Conservation (phyloP, 805 yeast genomes). For the Saccharomycopsis babjevae region DNA sequence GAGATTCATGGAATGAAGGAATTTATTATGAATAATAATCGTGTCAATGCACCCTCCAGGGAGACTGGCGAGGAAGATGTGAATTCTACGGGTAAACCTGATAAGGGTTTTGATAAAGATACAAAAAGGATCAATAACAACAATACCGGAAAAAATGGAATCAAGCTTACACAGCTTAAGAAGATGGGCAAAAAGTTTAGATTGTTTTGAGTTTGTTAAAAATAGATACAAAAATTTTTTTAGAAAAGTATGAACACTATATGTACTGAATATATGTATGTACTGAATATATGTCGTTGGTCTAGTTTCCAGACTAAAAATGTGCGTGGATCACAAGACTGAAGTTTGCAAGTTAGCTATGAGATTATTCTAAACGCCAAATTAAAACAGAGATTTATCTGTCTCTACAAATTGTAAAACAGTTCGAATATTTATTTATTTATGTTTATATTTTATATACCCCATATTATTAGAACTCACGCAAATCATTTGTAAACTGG, state of each 20-base stretch:
- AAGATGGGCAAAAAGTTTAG: background rate
- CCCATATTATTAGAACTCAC: background rate
- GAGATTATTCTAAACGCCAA: too few relatives aligned
- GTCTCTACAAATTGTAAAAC: background rate
- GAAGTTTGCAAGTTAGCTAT: too few relatives aligned
- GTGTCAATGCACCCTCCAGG: background rate
- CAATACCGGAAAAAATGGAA: background rate
- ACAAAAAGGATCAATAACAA: background rate
- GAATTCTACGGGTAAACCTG: background rate
- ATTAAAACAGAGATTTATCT: too few relatives aligned
- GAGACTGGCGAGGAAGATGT: background rate
- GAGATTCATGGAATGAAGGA: background rate
- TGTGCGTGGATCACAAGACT: too few relatives aligned
- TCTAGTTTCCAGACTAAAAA: too few relatives aligned
- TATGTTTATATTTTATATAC: background rate
- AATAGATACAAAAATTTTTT: background rate
- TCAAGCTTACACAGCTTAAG: background rate
- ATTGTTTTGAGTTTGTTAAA: background rate
- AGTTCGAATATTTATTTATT: background rate
- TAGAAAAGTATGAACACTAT: too few relatives aligned
- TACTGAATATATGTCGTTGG: too few relatives aligned
- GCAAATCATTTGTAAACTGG: background rate
- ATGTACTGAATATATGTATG: too few relatives aligned
- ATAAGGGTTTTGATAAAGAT: background rate
- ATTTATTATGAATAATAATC: background rate